These are phyloP conservation scores for Fusarium concolor DNA, from an alignment of 2,329 filamentous ascomycete genomes.

Conservation along the genomic window DNA sequence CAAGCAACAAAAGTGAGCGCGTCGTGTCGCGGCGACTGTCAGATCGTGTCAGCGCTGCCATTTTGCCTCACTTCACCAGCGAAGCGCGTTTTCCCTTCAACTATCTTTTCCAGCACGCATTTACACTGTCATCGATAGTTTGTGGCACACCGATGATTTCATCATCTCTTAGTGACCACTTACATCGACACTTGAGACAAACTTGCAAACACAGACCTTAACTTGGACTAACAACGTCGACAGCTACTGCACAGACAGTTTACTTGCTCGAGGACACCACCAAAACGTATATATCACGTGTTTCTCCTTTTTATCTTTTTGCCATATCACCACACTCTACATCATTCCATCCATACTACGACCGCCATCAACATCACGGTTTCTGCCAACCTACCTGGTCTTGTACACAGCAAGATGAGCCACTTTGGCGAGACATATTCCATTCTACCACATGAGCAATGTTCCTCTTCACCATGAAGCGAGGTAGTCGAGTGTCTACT, in stretches of 20 bases:
- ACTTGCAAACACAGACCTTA: slow-evolving; percentile 7
- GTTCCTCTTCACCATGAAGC: slow-evolving; percentile 21
- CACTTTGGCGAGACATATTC: slow-evolving; percentile 16
- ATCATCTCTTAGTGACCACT: slow-evolving; percentile 35
- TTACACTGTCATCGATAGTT: not conserved
- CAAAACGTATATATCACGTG: slow-evolving; percentile 40
- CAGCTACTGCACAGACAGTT: slow-evolving; percentile 33
- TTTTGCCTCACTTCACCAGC: not conserved
- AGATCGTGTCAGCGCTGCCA: not conserved
- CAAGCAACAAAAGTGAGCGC: slow-evolving; percentile 10
- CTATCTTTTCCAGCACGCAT: not conserved
- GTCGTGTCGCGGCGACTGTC: slow-evolving; percentile 21
- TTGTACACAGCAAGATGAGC: slow-evolving; percentile 29
- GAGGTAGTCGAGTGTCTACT: slow-evolving; percentile 28
- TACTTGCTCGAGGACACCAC: not conserved
- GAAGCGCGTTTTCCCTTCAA: slow-evolving; percentile 16
- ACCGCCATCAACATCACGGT: slow-evolving; percentile 6
- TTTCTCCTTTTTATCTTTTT: slow-evolving; percentile 7
- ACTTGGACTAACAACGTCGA: slow-evolving; percentile 41
- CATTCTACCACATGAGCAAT: slow-evolving; percentile 25
- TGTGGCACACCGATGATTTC: slow-evolving; percentile 7
- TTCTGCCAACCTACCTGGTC: slow-evolving; percentile 42
- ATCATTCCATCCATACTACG: not conserved
- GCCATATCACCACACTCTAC: not conserved
- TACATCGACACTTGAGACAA: slow-evolving; percentile 44